Evolutionary conservation across 371 early-diverging fungal genomes (phyloP).

Genomic region (Mucor ambiguus): DNA sequence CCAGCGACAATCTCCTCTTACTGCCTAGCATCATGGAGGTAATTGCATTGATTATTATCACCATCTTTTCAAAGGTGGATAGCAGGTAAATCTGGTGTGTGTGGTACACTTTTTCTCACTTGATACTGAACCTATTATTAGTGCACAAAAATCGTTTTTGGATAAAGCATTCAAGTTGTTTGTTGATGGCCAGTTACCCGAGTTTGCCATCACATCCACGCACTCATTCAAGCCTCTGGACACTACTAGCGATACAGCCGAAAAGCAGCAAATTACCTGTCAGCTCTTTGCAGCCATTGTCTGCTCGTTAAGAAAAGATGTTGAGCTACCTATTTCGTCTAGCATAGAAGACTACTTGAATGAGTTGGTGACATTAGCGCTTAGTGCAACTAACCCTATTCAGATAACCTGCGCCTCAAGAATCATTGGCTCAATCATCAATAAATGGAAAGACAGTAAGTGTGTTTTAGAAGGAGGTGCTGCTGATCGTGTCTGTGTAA

Average conservation of each 20-base stretch:
- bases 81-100: slow-evolving; percentile 32
- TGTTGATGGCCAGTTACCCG: slow-evolving; percentile 45
- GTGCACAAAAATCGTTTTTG: slow-evolving; percentile 49
- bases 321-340: slow-evolving; percentile 48
- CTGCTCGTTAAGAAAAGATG: slow-evolving; percentile 60
- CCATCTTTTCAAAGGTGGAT: slow-evolving; percentile 51
- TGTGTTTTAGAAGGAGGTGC: neutral
- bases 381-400: slow-evolving; percentile 36
- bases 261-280: slow-evolving; percentile 48
- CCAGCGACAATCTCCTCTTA: slow-evolving; percentile 25
- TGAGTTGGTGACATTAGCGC: slow-evolving; percentile 48
- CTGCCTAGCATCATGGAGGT: slow-evolving; percentile 38
- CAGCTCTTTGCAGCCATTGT: slow-evolving; percentile 59
- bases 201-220: neutral
- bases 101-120: neutral
- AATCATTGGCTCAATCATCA: slow-evolving; percentile 60
- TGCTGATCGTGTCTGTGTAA: neutral
- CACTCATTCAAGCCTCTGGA: slow-evolving; percentile 16
- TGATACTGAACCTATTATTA: neutral
- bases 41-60: slow-evolving; percentile 47
- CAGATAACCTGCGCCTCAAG: slow-evolving; percentile 50
- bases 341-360: slow-evolving; percentile 51
- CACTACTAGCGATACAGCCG: neutral
- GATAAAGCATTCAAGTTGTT: slow-evolving; percentile 54
- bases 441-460: slow-evolving; percentile 64